phyloP scores from a whole-genome alignment of 495 filamentous ascomycete species.

The Hyaloscypha finlandica region DNA sequence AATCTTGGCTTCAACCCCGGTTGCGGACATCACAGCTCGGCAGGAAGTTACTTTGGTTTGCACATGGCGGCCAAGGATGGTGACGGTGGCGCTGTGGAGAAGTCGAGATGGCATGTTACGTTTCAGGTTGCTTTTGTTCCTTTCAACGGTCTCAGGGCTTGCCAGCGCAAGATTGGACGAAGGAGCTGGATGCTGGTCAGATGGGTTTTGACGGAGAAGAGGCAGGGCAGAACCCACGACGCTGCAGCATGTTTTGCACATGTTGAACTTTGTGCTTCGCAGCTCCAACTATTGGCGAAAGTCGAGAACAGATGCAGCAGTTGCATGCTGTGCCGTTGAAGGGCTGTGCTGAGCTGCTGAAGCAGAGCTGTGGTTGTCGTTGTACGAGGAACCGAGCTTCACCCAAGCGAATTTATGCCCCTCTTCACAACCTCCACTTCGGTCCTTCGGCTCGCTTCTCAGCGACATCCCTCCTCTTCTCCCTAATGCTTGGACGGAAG shows the following conservation, averaged over 20 bases:
- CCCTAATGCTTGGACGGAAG: not conserved
- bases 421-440: too few relatives aligned
- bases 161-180: not conserved
- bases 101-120: not conserved
- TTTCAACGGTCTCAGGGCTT: not conserved
- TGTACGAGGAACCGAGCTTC: not conserved
- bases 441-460: not conserved
- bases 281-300: not conserved
- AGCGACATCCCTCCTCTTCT: not conserved
- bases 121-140: not conserved
- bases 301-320: too few relatives aligned
- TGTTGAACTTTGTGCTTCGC: not conserved
- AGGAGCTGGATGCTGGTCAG: not conserved
- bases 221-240: not conserved
- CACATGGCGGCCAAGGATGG: slow-evolving; percentile 1
- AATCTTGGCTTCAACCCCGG: not conserved
- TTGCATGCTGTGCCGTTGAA: not conserved
- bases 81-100: not conserved
- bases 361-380: not conserved
- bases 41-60: not conserved
- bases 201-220: not conserved
- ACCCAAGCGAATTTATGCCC: not conserved
- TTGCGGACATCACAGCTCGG: not conserved
- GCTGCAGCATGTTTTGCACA: not conserved
- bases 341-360: too few relatives aligned